Evolutionary conservation across 345 rosid species (phyloP).

Genomic region (Conringia planisiliqua): DNA sequence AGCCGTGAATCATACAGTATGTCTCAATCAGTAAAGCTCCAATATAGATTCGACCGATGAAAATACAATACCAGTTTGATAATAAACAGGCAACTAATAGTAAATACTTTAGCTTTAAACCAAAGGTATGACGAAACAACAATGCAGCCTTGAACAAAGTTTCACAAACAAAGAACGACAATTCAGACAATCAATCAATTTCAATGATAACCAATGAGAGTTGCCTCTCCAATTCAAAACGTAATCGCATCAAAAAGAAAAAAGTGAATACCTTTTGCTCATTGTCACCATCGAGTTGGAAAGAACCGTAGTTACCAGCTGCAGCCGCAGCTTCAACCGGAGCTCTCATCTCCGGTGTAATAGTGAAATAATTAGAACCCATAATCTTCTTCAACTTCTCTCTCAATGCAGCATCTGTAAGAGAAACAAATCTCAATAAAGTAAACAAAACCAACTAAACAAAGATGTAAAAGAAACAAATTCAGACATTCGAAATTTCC

Average conservation of each 20-base stretch:
- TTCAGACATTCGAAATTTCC: too few species aligned
- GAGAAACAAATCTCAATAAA: not conserved
- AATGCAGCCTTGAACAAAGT: not conserved
- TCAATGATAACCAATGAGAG: not conserved
- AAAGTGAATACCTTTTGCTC: not conserved
- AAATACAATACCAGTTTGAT: not conserved
- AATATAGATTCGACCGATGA: not conserved
- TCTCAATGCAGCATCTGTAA: constrained; percentile 68
- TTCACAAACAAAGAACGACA: not conserved
- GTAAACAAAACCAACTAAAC: not conserved
- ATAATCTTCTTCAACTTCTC: constrained; percentile 78
- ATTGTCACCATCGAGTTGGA: constrained; percentile 40
- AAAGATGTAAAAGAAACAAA: not conserved
- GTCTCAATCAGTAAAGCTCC: not conserved
- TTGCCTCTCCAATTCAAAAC: not conserved
- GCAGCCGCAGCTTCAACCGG: constrained; percentile 80
- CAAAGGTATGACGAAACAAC: not conserved
- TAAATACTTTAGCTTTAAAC: not conserved
- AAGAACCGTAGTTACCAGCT: constrained; percentile 59
- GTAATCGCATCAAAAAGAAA: not conserved
- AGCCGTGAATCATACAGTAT: not conserved
- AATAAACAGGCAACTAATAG: not conserved
- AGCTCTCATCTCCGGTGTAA: constrained; percentile 81
- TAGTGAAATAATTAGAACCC: constrained; percentile 80
- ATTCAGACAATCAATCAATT: not conserved